Evolutionary conservation across 2,329 filamentous ascomycete genomes (phyloP).

Genomic region (Aciculosporium take): DNA sequence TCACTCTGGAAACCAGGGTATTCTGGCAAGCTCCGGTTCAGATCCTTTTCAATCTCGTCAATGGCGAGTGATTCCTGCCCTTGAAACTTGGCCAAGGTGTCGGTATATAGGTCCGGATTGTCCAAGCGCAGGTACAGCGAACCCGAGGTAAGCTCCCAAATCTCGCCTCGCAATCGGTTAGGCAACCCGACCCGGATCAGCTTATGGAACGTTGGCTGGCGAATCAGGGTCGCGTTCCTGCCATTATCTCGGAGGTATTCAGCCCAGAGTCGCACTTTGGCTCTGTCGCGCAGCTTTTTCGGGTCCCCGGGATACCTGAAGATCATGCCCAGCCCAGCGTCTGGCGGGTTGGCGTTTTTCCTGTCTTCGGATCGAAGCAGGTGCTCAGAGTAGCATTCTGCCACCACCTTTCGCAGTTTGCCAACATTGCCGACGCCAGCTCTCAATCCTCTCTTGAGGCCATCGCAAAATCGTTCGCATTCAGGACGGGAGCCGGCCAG

Average conservation of each 20-base stretch:
- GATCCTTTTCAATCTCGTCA: constrained; percentile 96
- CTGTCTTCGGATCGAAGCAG: constrained; percentile 49
- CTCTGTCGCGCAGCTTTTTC: constrained; percentile 82
- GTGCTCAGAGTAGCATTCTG: constrained; percentile 86
- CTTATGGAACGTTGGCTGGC: constrained; percentile 95
- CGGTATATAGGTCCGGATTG: constrained; percentile 66
- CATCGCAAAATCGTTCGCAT: constrained; percentile 93
- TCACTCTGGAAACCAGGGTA: constrained; percentile 96
- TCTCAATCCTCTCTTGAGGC: constrained; percentile 76
- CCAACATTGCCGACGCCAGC: constrained; percentile 79
- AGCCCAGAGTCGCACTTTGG: constrained; percentile 95
- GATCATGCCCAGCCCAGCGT: constrained; percentile 81
- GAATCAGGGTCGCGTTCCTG: constrained; percentile 77
- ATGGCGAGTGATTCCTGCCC: constrained; percentile 88
- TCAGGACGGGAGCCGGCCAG: constrained; percentile 76
- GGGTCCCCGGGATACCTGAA: constrained; percentile 93
- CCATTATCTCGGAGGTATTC: constrained; percentile 95
- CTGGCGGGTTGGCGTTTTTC: constrained; percentile 48
- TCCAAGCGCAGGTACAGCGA: constrained; percentile 80
- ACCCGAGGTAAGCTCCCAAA: constrained; percentile 90
- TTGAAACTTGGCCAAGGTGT: constrained; percentile 71
- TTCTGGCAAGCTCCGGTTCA: constrained; percentile 91
- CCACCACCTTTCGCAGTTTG: constrained; percentile 65
- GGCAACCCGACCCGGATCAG: constrained; percentile 89
- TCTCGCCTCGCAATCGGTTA: constrained; percentile 81